Evolutionary conservation across 805 yeast species (phyloP).

Genomic region (Wickerhamomyces subpelliculosus): DNA sequence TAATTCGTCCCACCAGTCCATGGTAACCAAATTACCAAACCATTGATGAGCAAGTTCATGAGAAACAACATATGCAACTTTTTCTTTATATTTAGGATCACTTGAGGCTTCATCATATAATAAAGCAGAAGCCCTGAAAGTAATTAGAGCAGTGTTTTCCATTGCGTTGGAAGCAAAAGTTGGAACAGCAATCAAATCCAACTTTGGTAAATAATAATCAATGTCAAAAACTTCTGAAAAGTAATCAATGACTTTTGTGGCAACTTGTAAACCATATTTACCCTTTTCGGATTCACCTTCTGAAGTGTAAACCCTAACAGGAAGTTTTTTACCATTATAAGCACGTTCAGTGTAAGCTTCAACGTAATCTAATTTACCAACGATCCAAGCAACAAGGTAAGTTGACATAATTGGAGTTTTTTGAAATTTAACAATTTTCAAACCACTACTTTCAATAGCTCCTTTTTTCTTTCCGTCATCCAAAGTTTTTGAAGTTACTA

Average conservation of each 20-base stretch:
- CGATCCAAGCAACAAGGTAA: constrained; percentile 73
- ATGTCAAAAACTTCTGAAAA: constrained; percentile 68
- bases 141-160: constrained; percentile 82
- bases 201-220: constrained; percentile 73
- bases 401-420: constrained; percentile 79
- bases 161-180: constrained; percentile 83
- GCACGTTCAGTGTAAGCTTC: constrained; percentile 33
- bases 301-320: constrained; percentile 78
- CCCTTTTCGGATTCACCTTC: constrained; percentile 71
- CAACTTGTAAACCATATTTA: constrained; percentile 60
- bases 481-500: constrained; percentile 37
- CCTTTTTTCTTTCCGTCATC: constrained; percentile 42
- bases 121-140: constrained; percentile 74
- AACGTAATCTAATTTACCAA: constrained; percentile 70
- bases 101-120: constrained; percentile 64
- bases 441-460: constrained; percentile 27
- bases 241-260: constrained; percentile 66
- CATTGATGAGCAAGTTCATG: constrained; percentile 90
- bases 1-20: constrained; percentile 90
- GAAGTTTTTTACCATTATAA: constrained; percentile 54
- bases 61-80: constrained; percentile 79
- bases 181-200: constrained; percentile 75
- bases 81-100: constrained; percentile 51
- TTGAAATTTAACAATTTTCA: constrained; percentile 39
- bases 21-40: constrained; percentile 85